A percentile compares a stretch with the other conserved stretches of the same genome.
phyloP scores from a whole-genome alignment of 2,329 filamentous ascomycete species.

The Xylariales sp. region DNA sequence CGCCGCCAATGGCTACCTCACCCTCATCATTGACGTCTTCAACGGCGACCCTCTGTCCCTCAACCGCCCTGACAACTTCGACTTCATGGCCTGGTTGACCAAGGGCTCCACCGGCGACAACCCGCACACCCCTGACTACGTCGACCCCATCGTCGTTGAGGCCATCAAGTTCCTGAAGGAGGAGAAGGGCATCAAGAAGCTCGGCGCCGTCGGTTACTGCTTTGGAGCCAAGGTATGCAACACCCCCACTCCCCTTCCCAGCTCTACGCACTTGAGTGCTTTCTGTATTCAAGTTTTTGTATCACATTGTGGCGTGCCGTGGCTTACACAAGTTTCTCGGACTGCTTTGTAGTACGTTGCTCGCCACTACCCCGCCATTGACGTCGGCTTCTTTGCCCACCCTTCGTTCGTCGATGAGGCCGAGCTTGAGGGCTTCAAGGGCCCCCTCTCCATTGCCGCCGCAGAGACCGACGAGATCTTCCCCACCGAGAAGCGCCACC shows the following conservation, averaged over 20 bases:
- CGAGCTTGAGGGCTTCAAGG: conserved; percentile 62
- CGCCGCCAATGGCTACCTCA: conserved; percentile 68
- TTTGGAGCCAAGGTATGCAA: conserved; percentile 63
- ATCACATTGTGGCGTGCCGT: too few relatives aligned
- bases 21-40: conserved; percentile 67
- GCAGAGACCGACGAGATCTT: conserved; percentile 64
- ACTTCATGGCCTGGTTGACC: conserved; percentile 37
- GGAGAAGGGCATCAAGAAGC: conserved; percentile 49
- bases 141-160: conserved; percentile 44
- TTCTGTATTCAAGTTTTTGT: neutral
- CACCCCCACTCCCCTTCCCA: neutral
- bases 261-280: too few relatives aligned
- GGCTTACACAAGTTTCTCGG: neutral
- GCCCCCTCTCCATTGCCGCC: conserved; percentile 63
- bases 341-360: conserved; percentile 53
- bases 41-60: conserved; percentile 57
- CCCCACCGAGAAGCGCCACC: conserved; percentile 57
- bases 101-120: conserved; percentile 43
- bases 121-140: conserved; percentile 38
- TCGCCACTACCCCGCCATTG: conserved; percentile 62
- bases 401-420: conserved; percentile 68
- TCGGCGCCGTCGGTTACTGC: conserved; percentile 69
- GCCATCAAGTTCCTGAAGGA: conserved; percentile 55
- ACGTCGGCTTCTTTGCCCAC: conserved; percentile 71
- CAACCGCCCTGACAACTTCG: conserved; percentile 39